phyloP scores from a whole-genome alignment of 2,329 filamentous ascomycete species.

The Calonectria montana region DNA sequence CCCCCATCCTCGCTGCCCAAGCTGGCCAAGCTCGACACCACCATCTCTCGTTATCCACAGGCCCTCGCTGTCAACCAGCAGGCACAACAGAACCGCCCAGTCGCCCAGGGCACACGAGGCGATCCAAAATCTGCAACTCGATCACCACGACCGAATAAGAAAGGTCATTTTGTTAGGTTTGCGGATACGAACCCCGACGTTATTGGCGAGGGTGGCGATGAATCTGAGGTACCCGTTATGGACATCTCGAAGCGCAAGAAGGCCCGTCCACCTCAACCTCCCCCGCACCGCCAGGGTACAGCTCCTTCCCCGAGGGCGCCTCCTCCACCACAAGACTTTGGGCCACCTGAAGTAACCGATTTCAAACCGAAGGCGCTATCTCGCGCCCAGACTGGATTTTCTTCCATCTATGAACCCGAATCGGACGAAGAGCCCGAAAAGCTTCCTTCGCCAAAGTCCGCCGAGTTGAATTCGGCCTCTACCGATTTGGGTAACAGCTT shows the following conservation, averaged over 20 bases:
- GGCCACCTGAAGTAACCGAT: conserved; percentile 47
- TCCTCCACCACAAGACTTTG: conserved; percentile 22
- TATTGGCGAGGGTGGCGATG: conserved; percentile 93
- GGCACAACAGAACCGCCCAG: conserved; percentile 57
- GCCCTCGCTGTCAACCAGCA: conserved; percentile 59
- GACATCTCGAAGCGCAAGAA: conserved; percentile 75
- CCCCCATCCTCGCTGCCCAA: conserved; percentile 56
- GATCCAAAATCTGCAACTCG: conserved; percentile 56
- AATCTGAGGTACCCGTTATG: conserved; percentile 77
- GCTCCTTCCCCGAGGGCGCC: conserved; percentile 28
- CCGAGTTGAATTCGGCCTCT: conserved; percentile 33
- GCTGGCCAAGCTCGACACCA: conserved; percentile 68
- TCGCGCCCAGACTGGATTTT: conserved; percentile 41
- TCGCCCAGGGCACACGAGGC: conserved; percentile 49
- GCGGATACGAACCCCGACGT: conserved; percentile 78
- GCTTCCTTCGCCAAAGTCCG: conserved; percentile 26
- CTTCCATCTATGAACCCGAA: conserved; percentile 39
- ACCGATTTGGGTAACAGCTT: conserved; percentile 28
- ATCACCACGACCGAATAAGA: conserved; percentile 64
- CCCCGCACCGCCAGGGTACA: conserved; percentile 36
- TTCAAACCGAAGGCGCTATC: conserved; percentile 65
- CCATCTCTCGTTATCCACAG: conserved; percentile 66
- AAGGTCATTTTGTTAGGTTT: conserved; percentile 81
- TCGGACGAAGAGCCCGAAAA: conserved; percentile 32
- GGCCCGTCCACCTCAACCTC: conserved; percentile 48